Evolutionary conservation across 2,329 filamentous ascomycete species (phyloP).

Genomic region (Stemphylium lycopersici): DNA sequence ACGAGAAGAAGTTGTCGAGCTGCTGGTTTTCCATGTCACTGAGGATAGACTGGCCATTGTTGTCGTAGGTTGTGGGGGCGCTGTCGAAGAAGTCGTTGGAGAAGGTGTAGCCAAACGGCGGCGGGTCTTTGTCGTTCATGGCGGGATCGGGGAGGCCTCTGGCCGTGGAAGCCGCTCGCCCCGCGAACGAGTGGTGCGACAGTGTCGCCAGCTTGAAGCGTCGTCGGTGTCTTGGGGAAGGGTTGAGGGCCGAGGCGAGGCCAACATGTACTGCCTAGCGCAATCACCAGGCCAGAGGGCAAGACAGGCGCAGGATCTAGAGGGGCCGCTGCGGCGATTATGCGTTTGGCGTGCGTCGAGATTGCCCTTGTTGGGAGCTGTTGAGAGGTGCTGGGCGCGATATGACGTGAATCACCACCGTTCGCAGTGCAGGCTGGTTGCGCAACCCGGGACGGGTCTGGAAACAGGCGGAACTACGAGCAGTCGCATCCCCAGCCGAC

Average conservation of each 20-base stretch:
- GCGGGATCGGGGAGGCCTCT: constrained; percentile 31
- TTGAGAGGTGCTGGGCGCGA: constrained; percentile 18
- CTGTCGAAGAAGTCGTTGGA: constrained; percentile 30
- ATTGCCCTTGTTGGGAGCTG: constrained; percentile 15
- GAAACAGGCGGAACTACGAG: constrained; percentile 16
- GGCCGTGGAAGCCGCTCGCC: constrained; percentile 33
- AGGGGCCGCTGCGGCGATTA: background rate
- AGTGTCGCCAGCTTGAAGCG: constrained; percentile 33
- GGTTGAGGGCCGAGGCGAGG: background rate
- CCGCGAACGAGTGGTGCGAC: constrained; percentile 28
- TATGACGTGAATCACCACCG: constrained; percentile 18
- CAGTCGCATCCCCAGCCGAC: constrained; percentile 20
- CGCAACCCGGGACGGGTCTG: constrained; percentile 1
- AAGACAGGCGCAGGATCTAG: background rate
- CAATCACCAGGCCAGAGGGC: background rate
- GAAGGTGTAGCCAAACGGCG: constrained; percentile 47
- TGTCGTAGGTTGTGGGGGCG: constrained; percentile 21
- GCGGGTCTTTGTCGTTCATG: constrained; percentile 44
- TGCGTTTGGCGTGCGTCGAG: background rate
- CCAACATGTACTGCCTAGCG: background rate
- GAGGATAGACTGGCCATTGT: constrained; percentile 37
- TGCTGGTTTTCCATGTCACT: constrained; percentile 40
- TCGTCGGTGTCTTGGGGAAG: background rate
- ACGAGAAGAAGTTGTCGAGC: constrained; percentile 43
- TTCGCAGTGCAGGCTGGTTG: constrained; percentile 6